Base-by-base conservation (phyloP, 2,329 filamentous ascomycete genomes). In the Thielaviopsis populi region DNA sequence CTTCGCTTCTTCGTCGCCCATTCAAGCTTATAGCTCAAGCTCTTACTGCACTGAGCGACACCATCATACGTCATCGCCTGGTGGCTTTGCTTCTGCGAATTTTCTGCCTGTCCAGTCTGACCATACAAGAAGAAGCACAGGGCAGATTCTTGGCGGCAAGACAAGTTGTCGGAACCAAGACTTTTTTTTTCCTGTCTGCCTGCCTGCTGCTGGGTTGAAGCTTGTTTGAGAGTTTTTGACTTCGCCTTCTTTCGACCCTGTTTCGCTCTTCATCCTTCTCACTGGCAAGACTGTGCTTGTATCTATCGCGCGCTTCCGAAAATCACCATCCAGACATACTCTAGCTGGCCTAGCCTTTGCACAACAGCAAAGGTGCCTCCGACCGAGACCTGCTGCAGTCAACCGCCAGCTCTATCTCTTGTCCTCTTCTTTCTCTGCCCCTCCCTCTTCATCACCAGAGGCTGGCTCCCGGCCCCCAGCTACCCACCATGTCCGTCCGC, bases 401-500 rank as follows among this genome's bases (percentile, higher is more conserved):
- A 27, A 10, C 30, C 53, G 27, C 8, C 53, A 37, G 19, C 13
- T 37, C 30, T 50, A 6, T 42, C 13, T 15, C 19, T 11, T 41
- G 15, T 59, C 17, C 6, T 10, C 24, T 46, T 27, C 4, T 27
- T 27, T 17, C 22, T 46, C 19, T 24, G 11, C 24, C 24, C 5
- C 24, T 33, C 42, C 17, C 11, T 22, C n/a, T 59, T 41, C 24
- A 43, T 10, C 53, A 22, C 15, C 54, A 50, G 42, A 11, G 24
- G n/a, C 53, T 22, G 22, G 42, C 37, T 37, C 2, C 22, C 17
- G 6, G 13, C 15, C 19, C 8, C 13, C 15, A 43, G 19, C 50
- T 24, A 24, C 27, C 41, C 71, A 74, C 69, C 69, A 87, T 87
- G 85, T 84, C 85, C 59, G 82, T 88, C 70, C 79, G 82, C 66